phyloP scores from a whole-genome alignment of 2,329 filamentous ascomycete genomes.

The Botrytis porri region DNA sequence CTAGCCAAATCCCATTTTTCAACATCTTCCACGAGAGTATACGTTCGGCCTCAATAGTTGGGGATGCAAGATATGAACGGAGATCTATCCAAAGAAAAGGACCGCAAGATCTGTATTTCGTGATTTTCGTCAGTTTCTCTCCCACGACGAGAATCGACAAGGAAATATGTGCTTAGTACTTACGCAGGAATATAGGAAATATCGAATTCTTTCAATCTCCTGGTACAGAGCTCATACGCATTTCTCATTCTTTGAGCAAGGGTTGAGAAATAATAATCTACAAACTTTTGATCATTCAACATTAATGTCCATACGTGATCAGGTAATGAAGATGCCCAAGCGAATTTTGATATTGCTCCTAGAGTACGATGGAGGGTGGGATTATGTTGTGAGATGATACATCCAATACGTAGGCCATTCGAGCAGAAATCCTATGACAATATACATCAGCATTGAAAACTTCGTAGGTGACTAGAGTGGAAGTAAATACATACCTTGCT shows the following conservation, averaged over 20 bases:
- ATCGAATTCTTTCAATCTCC: slow-evolving; percentile 6
- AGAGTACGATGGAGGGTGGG: slow-evolving; percentile 17
- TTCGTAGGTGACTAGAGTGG: accelerated
- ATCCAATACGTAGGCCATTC: slow-evolving; percentile 44
- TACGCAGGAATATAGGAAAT: slow-evolving; percentile 21
- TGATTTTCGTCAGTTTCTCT: neutral
- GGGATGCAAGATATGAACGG: slow-evolving; percentile 5
- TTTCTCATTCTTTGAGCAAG: slow-evolving; percentile 12
- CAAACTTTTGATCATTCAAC: slow-evolving; percentile 20
- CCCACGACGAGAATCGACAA: neutral
- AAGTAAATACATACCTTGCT: slow-evolving; percentile 20
- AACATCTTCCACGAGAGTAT: slow-evolving; percentile 21
- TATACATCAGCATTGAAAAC: neutral
- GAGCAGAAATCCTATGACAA: slow-evolving; percentile 43
- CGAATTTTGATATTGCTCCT: slow-evolving; percentile 21
- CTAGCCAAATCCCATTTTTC: slow-evolving; percentile 23
- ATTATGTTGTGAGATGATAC: slow-evolving; percentile 31
- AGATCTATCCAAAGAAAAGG: slow-evolving; percentile 25
- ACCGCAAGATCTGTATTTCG: slow-evolving; percentile 18
- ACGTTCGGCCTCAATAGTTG: slow-evolving; percentile 20
- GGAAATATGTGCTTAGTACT: neutral
- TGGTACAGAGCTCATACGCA: slow-evolving; percentile 20
- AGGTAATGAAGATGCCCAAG: slow-evolving; percentile 23
- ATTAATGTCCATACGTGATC: slow-evolving; percentile 22
- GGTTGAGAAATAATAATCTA: slow-evolving; percentile 18